Base-by-base conservation (phyloP, 1,139 yeast species). In the Taphrina sp. region DNA sequence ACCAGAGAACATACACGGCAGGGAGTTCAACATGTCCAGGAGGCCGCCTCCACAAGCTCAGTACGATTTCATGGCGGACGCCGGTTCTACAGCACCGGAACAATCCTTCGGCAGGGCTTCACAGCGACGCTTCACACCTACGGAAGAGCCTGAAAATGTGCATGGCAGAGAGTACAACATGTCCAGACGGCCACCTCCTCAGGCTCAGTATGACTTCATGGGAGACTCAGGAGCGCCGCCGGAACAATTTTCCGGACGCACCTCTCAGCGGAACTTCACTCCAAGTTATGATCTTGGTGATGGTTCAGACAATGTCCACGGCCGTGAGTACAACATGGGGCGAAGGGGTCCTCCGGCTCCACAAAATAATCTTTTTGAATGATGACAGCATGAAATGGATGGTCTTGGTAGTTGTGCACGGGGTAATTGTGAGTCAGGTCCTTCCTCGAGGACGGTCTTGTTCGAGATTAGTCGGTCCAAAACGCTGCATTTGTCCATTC, bases 141-240 rank as follows among this genome's bases (percentile, higher is more conserved):
- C 14, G 14, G 47, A 43, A 20, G 20, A 43, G 28, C 14, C 36
- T 17, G 47, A 43, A 10, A 43, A 43, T 20, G 14, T 43, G 29
- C 47, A 43, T 31, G 47, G 47, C 5, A 8, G 47, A 31, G 47
- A 43, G n/a, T 43, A 31, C 38, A 43, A 43, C 38, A 43, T 43
- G 47, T 29, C 47, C 10, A 17, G 47, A 5, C 29, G 47, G 14
- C 37, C 47, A 10, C 54, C 54, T 14, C 54, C 54, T 14, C 54
- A 49, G n/a, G 54, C 54, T 20, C 54, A 49, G 46, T 49, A 49
- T 12, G 39, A 49, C 24, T 49, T 49, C 34, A 41, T 49, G 36
- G 37, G 47, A 5, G 47, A 43, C 29, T 23, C 47, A 14, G 3
- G 19, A 16, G 36, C 47, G 17, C n/a, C n/a, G n/a, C n/a, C n/a